These are phyloP conservation scores for Russula vinacea DNA, from an alignment of 768 basidiomycete species.

Conservation along the genomic window DNA sequence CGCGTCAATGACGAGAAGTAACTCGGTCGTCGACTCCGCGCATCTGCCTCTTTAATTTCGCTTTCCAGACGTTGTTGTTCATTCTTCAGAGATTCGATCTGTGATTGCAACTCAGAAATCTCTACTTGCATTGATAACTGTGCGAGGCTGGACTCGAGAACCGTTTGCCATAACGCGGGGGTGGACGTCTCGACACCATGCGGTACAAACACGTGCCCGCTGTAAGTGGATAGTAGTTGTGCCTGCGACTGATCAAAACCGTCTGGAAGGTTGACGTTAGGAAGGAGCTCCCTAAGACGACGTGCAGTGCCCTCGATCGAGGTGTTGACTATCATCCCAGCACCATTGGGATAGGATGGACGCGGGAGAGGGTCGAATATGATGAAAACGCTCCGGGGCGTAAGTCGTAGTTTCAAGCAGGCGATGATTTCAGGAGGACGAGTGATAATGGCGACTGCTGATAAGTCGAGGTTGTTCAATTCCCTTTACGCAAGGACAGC, in stretches of 20 bases:
- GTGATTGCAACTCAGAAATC: constrained; percentile 31
- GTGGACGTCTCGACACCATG: constrained; percentile 31
- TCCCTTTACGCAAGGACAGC: constrained; percentile 29
- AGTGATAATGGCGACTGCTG: constrained; percentile 54
- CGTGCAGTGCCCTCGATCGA: constrained; percentile 44
- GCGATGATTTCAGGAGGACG: constrained; percentile 69
- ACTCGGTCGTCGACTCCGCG: constrained; percentile 1
- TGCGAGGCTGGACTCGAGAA: constrained; percentile 51
- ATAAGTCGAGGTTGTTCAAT: constrained; percentile 30
- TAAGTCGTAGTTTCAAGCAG: constrained; percentile 42
- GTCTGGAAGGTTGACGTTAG: constrained; percentile 48
- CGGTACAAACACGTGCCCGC: constrained; percentile 53
- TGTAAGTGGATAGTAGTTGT: constrained; percentile 58
- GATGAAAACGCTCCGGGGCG: constrained; percentile 43
- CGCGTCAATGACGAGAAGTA: neutral
- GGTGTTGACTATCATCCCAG: constrained; percentile 54
- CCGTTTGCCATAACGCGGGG: constrained; percentile 35
- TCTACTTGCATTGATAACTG: constrained; percentile 46
- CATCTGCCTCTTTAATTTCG: constrained; percentile 23
- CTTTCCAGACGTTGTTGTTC: constrained; percentile 30
- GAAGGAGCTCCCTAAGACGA: constrained; percentile 48
- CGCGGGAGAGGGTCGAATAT: constrained; percentile 70
- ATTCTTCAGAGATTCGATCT: constrained; percentile 22
- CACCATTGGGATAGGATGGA: constrained; percentile 52
- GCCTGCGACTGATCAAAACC: constrained; percentile 58